phyloP scores from a whole-genome alignment of 805 yeast species.

The Cyberlindnera xylosilytica region DNA sequence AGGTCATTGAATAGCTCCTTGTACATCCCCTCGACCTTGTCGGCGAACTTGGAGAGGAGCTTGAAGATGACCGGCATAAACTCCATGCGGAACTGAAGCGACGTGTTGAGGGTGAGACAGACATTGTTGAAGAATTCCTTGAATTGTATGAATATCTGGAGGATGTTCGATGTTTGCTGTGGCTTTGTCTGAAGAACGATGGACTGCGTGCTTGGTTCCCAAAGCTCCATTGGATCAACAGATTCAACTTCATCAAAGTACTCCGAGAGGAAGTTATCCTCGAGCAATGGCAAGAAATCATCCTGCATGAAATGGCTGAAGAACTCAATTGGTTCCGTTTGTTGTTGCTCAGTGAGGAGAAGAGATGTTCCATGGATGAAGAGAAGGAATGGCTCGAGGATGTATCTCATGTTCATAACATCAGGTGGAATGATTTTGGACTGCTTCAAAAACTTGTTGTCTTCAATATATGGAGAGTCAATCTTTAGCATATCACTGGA shows the following conservation, averaged over 20 bases:
- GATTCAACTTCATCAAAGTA: conserved; percentile 47
- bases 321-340: conserved; percentile 38
- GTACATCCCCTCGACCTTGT: conserved; percentile 22
- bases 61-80: conserved; percentile 24
- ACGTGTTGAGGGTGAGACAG: conserved; percentile 24
- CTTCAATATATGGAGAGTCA: conserved; percentile 52
- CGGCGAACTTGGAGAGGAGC: conserved; percentile 22
- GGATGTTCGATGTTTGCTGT: conserved; percentile 4
- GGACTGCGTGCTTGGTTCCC: conserved; percentile 17
- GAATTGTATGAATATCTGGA: conserved; percentile 22
- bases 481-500: conserved; percentile 32
- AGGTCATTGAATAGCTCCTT: conserved; percentile 25
- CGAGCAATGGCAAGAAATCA: conserved; percentile 62
- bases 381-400: conserved; percentile 68
- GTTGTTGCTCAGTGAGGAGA: conserved; percentile 32
- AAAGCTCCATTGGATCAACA: conserved; percentile 35
- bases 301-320: conserved; percentile 62
- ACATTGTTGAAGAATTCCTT: conserved; percentile 21
- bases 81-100: conserved; percentile 27
- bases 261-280: conserved; percentile 48
- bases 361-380: conserved; percentile 60
- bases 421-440: conserved; percentile 66
- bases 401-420: conserved; percentile 75
- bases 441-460: conserved; percentile 55
- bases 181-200: not conserved